A percentile compares a stretch with the other conserved stretches of the same genome.
Evolutionary conservation across 805 yeast species (phyloP).

Genomic region (Phaffomyces antillensis): DNA sequence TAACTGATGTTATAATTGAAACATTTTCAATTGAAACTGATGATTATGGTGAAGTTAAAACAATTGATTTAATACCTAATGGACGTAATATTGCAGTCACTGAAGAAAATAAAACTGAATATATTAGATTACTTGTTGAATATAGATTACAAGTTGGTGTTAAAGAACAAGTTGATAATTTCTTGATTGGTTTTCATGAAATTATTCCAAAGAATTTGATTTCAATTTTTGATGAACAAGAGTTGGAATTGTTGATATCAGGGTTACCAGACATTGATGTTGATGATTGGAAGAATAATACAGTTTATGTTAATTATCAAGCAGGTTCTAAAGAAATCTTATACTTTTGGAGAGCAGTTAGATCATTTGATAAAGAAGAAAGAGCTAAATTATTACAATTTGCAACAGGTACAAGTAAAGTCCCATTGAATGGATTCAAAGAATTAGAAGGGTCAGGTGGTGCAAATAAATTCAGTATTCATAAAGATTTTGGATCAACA

Average conservation of each 20-base stretch:
- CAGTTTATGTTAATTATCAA: constrained; percentile 74
- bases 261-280: constrained; percentile 96
- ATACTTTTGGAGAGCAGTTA: constrained; percentile 98
- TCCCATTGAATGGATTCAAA: constrained; percentile 89
- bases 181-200: constrained; percentile 83
- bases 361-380: constrained; percentile 89
- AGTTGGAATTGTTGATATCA: constrained; percentile 82
- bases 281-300: constrained; percentile 89
- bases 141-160: constrained; percentile 80
- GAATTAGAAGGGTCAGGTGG: constrained; percentile 87
- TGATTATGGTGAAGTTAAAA: constrained; percentile 85
- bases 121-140: constrained; percentile 79
- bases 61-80: constrained; percentile 72
- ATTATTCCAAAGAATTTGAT: constrained; percentile 79
- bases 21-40: constrained; percentile 91
- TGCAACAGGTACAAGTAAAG: constrained; percentile 95
- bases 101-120: constrained; percentile 84
- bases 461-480: constrained; percentile 77
- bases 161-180: constrained; percentile 78
- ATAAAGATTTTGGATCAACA: constrained; percentile 77
- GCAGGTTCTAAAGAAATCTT: constrained; percentile 80
- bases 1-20: constrained; percentile 91
- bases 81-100: constrained; percentile 85
- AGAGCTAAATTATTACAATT: constrained; percentile 90
- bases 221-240: constrained; percentile 90